A percentile compares a stretch with the other conserved stretches of the same genome.
phyloP scores from a whole-genome alignment of 2,329 filamentous ascomycete genomes.

The Ascochyta viciae-villosae region DNA sequence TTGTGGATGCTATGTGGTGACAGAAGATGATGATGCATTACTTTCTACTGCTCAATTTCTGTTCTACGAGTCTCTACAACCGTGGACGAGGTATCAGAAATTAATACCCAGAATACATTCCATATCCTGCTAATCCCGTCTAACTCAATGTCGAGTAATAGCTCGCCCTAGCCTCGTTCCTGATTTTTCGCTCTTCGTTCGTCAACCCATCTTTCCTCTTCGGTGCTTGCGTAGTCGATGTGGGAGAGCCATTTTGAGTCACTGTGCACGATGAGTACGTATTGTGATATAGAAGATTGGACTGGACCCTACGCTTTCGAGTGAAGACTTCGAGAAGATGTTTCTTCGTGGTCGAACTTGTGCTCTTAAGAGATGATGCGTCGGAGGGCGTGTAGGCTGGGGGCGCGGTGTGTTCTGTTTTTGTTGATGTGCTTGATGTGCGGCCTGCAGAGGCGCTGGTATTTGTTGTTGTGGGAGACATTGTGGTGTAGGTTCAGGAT shows the following conservation, averaged over 20 bases:
- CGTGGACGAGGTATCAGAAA: no score
- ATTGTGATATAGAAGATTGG: not conserved
- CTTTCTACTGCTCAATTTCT: no score
- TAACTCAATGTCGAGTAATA: constrained; percentile 18
- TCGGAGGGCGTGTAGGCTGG: constrained; percentile 22
- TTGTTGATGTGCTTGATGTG: constrained; percentile 3
- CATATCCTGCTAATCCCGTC: not conserved
- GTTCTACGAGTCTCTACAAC: no score
- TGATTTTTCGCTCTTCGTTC: constrained; percentile 12
- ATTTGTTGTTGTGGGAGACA: constrained; percentile 6
- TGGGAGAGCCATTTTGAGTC: not conserved
- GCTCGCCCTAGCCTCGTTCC: constrained; percentile 19
- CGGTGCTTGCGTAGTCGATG: constrained; percentile 2
- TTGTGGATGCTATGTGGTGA: no score
- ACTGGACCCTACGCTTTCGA: constrained; percentile 16
- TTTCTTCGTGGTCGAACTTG: constrained; percentile 24
- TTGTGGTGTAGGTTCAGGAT: not conserved
- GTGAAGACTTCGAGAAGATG: constrained; percentile 21
- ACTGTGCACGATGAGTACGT: not conserved
- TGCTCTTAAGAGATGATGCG: constrained; percentile 15
- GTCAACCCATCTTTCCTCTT: constrained; percentile 3
- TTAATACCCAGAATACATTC: not conserved
- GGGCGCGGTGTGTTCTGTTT: constrained; percentile 6
- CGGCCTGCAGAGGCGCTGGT: not conserved
- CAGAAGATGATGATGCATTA: no score